Base-by-base conservation (phyloP, 2,329 filamentous ascomycete species). In the Trichoderma sp. region DNA sequence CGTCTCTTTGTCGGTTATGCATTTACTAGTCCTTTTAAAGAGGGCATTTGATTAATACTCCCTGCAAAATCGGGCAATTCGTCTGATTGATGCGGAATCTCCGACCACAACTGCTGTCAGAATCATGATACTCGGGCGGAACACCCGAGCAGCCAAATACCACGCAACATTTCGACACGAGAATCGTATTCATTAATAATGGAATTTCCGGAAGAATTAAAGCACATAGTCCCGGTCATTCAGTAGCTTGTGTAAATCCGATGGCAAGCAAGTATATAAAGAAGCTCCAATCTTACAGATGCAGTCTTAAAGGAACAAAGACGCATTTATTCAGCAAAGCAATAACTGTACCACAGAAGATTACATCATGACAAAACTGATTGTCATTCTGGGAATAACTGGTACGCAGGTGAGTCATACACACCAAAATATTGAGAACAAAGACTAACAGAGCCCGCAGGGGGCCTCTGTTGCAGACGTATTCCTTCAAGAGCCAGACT, bases 11-110 rank as follows among this genome's bases (percentile, higher is more conserved):
- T 6, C 14, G 34, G 34, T 36, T 36, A 2, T 36, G 12, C 34
- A 15, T 36, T 0, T 36, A n/a, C 2, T 0, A 4, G 1, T 43
- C 39, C 1, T n/a, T n/a, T 8, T 9, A n/a, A n/a, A 7, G 4
- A 1, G 0, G 34, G 2, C 34, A 43, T 4, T 43, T 0, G n/a
- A 43, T 43, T 4, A n/a, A 7, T 0, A n/a, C 0, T n/a, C n/a
- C 15, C 6, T 43, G 3, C 1, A 43, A n/a, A 43, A 0, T 9
- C 2, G 1, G 14, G 1, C 1, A 2, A 8, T 3, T 43, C 7
- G 6, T 2, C 15, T n/a, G 6, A n/a, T 43, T 9, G 0, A 18
- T 43, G 39, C 39, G 39, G 18, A 43, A 43, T n/a, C 0, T 43
- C 39, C 39, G 39, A 43, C 39, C 15, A 43, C 15, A 2, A 43